Conservation (phyloP, 1,139 yeast species). For the Sugiyamaella pinicola region DNA sequence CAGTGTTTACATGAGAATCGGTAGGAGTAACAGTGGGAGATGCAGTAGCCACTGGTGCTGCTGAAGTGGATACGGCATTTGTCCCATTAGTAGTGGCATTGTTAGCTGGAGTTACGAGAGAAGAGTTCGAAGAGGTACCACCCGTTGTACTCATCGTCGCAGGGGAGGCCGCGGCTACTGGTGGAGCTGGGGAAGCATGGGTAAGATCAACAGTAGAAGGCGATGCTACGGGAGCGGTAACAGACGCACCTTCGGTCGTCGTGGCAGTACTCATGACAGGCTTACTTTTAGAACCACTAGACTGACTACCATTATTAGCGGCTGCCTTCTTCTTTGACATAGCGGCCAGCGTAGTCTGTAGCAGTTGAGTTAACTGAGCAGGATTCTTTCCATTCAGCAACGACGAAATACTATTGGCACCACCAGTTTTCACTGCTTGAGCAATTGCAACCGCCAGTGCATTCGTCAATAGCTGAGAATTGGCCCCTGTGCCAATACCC, state of each 20-base stretch:
- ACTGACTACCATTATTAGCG: slow-evolving; percentile 1
- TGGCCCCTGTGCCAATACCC: slow-evolving; percentile 39
- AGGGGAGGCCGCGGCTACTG: slow-evolving; percentile 9
- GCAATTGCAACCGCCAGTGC: slow-evolving; percentile 93
- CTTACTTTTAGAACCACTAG: not conserved
- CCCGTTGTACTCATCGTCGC: too few relatives aligned
- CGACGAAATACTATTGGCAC: slow-evolving; percentile 63
- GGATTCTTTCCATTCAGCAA: slow-evolving; percentile 81
- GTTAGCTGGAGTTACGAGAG: not conserved
- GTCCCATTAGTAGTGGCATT: not conserved
- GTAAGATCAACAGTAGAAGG: not conserved
- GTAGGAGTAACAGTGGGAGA: slow-evolving; percentile 5
- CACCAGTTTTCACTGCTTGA: slow-evolving; percentile 86
- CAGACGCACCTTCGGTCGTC: not conserved
- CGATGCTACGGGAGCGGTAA: not conserved
- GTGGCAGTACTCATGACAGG: slow-evolving; percentile 8
- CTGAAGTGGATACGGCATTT: not conserved
- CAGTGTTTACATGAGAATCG: slow-evolving; percentile 10
- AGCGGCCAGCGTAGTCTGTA: slow-evolving; percentile 78
- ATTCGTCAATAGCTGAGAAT: slow-evolving; percentile 71
- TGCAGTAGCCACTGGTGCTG: not conserved
- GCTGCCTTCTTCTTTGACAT: slow-evolving; percentile 30
- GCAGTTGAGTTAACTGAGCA: slow-evolving; percentile 76
- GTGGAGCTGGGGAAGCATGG: slow-evolving; percentile 10
- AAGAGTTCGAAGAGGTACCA: too few relatives aligned